These are phyloP conservation scores for Tylopilus sp. DNA, from an alignment of 1,284 basidiomycete species.

Conservation along the genomic window DNA sequence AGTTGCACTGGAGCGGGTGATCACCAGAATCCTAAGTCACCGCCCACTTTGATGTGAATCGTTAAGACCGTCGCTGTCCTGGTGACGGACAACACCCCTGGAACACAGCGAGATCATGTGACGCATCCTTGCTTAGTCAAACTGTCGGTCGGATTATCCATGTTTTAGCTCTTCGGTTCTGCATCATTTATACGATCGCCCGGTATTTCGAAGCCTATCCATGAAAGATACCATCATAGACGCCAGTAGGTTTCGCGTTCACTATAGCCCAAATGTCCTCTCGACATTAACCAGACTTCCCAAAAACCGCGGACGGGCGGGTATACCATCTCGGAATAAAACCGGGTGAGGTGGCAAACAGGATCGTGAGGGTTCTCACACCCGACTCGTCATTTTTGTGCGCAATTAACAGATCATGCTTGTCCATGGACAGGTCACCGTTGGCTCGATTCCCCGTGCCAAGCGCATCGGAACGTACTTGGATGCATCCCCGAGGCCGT, in stretches of 20 bases:
- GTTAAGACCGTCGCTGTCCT: background rate
- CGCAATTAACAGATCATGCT: background rate
- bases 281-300: constrained; percentile 54
- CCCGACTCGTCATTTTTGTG: background rate
- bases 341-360: constrained; percentile 75
- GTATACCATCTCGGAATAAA: constrained; percentile 77
- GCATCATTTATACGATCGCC: background rate
- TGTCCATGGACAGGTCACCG: constrained; percentile 53
- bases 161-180: background rate
- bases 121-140: constrained; percentile 19
- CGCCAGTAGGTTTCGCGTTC: constrained; percentile 27
- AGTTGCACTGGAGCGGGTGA: background rate
- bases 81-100: background rate
- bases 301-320: constrained; percentile 62
- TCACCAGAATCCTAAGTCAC: too few species aligned
- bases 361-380: constrained; percentile 51
- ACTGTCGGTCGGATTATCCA: too few species aligned
- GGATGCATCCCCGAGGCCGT: constrained; percentile 55
- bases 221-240: constrained; percentile 29
- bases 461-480: constrained; percentile 55
- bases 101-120: background rate
- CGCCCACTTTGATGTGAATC: too few species aligned
- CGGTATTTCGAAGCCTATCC: background rate
- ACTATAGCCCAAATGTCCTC: background rate
- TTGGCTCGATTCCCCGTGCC: constrained; percentile 72